phyloP scores from a whole-genome alignment of 1,139 yeast genomes.

The Taiozyma sp. region DNA sequence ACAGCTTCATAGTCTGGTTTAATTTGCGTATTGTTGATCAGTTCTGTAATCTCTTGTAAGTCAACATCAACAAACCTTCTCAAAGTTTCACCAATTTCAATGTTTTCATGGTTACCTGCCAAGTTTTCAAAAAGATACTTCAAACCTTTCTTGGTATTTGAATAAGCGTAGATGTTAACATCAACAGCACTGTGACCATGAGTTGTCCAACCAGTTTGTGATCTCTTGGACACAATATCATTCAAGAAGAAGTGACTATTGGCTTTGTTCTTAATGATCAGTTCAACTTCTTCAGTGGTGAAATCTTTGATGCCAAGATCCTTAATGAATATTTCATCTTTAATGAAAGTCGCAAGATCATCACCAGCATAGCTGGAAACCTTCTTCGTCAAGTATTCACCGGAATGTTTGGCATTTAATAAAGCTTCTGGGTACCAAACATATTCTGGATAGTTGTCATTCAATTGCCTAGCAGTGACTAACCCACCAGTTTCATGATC shows the following conservation, averaged over 20 bases:
- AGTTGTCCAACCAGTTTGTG: conserved; percentile 84
- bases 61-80: conserved; percentile 52
- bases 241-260: conserved; percentile 40
- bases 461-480: conserved; percentile 68
- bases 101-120: conserved; percentile 80
- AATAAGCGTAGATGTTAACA: conserved; percentile 74
- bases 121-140: conserved; percentile 42
- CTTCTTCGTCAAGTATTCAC: conserved; percentile 53
- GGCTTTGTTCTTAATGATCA: conserved; percentile 23
- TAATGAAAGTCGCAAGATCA: conserved; percentile 39
- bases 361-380: conserved; percentile 31
- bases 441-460: conserved; percentile 57
- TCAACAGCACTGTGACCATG: conserved; percentile 91
- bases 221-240: conserved; percentile 60
- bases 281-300: conserved; percentile 42
- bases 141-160: conserved; percentile 45
- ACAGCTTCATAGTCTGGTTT: conserved; percentile 10
- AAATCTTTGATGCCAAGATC: conserved; percentile 61
- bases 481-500: conserved; percentile 95
- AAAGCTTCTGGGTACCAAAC: conserved; percentile 77
- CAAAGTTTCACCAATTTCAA: conserved; percentile 73
- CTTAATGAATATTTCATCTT: conserved; percentile 43
- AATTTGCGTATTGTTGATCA: conserved; percentile 42
- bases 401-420: conserved; percentile 61
- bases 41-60: conserved; percentile 40